A percentile compares a stretch with the other conserved stretches of the same genome.
Conservation (phyloP, 768 basidiomycete species). For the Butyriboletus loyo region DNA sequence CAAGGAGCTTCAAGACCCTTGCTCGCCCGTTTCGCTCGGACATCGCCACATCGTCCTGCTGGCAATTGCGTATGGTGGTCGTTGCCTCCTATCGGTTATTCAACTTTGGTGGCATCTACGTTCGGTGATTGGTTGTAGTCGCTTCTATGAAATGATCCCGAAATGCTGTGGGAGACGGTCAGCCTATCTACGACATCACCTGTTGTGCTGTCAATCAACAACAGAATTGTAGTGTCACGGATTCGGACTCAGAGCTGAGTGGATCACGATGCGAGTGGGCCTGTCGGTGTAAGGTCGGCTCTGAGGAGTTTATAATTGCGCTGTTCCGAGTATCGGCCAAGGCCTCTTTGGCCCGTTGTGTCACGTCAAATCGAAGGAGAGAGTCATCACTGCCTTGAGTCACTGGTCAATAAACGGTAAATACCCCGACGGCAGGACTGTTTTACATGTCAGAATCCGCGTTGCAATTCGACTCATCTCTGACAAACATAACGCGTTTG, state of each 20-base stretch:
- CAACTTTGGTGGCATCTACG: not conserved
- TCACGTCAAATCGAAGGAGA: not conserved
- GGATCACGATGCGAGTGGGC: too few species aligned
- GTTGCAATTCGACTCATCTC: not conserved
- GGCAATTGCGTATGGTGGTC: not conserved
- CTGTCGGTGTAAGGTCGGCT: not conserved
- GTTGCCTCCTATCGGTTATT: slow-evolving; percentile 12
- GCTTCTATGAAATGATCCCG: not conserved
- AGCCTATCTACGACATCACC: not conserved
- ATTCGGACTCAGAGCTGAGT: too few species aligned
- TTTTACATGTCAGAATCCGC: not conserved
- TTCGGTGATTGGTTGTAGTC: not conserved
- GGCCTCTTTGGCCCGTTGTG: too few species aligned
- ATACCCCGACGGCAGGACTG: not conserved
- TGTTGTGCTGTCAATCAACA: not conserved
- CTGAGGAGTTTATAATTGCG: too few species aligned
- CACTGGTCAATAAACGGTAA: not conserved
- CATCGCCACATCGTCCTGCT: not conserved
- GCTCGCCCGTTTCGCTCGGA: not conserved
- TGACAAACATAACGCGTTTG: not conserved
- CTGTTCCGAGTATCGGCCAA: too few species aligned
- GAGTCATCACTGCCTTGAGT: not conserved
- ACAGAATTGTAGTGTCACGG: not conserved
- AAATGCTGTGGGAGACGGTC: not conserved
- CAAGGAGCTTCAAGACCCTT: not conserved